These are phyloP conservation scores for Neurospora sp. DNA, from an alignment of 495 filamentous ascomycete genomes.

Conservation along the genomic window DNA sequence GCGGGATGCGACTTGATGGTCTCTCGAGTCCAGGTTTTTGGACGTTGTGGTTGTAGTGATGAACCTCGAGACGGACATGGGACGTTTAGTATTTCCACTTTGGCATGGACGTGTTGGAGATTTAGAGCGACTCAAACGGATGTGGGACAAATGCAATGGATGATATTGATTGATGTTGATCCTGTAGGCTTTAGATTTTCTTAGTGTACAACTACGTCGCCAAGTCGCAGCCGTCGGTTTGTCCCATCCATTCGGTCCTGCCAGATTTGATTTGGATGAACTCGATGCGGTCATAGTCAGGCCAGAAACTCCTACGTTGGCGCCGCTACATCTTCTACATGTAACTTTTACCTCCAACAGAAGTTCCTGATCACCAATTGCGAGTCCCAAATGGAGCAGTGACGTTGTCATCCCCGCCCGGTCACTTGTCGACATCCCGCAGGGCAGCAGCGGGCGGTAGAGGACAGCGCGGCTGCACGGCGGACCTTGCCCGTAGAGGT, in stretches of 20 bases:
- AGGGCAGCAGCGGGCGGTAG: neutral
- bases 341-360: neutral
- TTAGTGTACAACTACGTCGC: neutral
- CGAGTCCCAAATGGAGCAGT: neutral
- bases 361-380: neutral
- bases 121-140: neutral
- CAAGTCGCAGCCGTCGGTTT: neutral
- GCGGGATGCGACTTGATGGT: neutral
- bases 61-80: neutral
- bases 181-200: neutral
- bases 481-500: neutral
- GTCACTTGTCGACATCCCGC: neutral
- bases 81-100: neutral
- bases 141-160: neutral
- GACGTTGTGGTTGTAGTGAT: neutral
- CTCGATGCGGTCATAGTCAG: neutral
- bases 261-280: neutral
- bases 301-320: neutral
- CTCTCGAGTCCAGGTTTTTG: neutral
- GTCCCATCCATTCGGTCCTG: neutral
- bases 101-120: neutral
- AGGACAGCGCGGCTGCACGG: neutral
- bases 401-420: neutral
- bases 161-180: neutral
- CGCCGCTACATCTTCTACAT: neutral